These are phyloP conservation scores for Pseudoneurospora amorphoporcata DNA, from an alignment of 495 filamentous ascomycete genomes.

Conservation along the genomic window DNA sequence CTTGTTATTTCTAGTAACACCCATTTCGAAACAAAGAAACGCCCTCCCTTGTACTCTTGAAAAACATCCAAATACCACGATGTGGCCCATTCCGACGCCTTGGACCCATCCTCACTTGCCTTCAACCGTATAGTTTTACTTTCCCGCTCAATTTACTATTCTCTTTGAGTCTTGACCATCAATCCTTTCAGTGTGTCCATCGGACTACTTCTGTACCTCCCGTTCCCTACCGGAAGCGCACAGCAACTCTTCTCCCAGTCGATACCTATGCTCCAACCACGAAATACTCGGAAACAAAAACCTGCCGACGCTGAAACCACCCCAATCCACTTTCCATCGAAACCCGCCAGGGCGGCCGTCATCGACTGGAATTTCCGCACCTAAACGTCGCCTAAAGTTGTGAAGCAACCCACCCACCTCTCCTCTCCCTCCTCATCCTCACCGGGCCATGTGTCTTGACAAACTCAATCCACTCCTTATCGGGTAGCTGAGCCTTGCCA, in stretches of 20 bases:
- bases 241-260: not conserved
- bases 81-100: not conserved
- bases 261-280: not conserved
- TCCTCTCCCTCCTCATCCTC: too few relatives aligned
- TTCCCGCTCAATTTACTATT: not conserved
- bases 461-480: not conserved
- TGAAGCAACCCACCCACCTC: too few relatives aligned
- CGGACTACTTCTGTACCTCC: not conserved
- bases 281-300: not conserved
- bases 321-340: too few relatives aligned
- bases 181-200: not conserved
- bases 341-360: too few relatives aligned
- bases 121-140: not conserved
- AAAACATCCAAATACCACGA: not conserved
- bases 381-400: too few relatives aligned
- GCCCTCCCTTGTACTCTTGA: not conserved
- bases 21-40: not conserved
- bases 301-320: not conserved
- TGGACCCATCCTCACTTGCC: not conserved
- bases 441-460: not conserved
- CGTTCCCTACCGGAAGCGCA: not conserved
- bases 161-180: not conserved
- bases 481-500: not conserved
- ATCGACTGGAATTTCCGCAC: too few relatives aligned
- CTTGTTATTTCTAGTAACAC: not conserved